phyloP scores from a whole-genome alignment of 306 rosid species.

The Acacia acuminata region DNA sequence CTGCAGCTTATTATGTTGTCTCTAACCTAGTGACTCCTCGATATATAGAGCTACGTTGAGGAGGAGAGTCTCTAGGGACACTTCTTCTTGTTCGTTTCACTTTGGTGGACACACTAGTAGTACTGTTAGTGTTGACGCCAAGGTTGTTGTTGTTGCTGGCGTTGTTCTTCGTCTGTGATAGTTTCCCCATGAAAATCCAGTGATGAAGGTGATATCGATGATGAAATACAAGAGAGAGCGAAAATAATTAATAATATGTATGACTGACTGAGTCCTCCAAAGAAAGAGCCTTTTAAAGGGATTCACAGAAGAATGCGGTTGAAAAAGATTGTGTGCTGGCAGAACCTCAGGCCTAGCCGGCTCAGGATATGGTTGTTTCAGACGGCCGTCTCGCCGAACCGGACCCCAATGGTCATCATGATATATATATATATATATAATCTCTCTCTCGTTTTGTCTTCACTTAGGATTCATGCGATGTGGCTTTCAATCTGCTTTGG shows the following conservation, averaged over 20 bases:
- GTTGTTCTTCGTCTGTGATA: conserved; percentile 44
- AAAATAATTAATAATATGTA: neutral
- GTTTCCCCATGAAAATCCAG: conserved; percentile 47
- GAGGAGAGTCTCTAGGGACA: conserved; percentile 71
- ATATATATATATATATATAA: neutral
- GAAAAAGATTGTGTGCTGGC: conserved; percentile 38
- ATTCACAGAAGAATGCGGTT: conserved; percentile 30
- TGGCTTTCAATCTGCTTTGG: conserved; percentile 22
- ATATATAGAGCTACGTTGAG: conserved; percentile 76
- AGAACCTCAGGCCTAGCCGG: conserved; percentile 40
- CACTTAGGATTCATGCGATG: conserved; percentile 15
- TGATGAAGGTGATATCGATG: neutral
- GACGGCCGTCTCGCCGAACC: conserved; percentile 41
- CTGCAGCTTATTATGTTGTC: neutral
- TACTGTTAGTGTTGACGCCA: neutral
- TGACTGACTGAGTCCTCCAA: conserved; percentile 18
- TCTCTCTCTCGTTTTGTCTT: conserved; percentile 25
- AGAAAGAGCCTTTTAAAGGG: conserved; percentile 33
- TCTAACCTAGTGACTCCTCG: conserved; percentile 87
- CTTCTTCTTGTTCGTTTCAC: conserved; percentile 73
- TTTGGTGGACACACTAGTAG: conserved; percentile 36
- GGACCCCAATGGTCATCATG: conserved; percentile 4
- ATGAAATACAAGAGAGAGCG: neutral
- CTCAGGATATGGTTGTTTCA: conserved; percentile 33
- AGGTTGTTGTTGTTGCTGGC: neutral